Conservation (phyloP, 306 rosid species). For the Corylus heterophylla region DNA sequence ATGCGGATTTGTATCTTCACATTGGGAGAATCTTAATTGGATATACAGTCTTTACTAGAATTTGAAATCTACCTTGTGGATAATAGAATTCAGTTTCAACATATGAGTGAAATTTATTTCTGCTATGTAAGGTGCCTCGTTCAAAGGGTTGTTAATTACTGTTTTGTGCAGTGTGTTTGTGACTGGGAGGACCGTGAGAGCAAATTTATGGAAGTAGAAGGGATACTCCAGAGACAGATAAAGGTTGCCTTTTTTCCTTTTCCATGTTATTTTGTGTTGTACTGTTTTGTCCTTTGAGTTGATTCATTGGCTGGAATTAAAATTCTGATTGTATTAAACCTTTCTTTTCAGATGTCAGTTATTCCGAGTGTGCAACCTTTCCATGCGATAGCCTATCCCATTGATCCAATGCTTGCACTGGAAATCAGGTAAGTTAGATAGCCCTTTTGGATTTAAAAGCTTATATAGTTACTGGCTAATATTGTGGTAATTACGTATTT, state of each 20-base stretch:
- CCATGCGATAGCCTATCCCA: conserved; percentile 99
- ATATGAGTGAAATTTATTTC: background rate
- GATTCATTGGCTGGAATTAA: background rate
- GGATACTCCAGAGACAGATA: conserved; percentile 85
- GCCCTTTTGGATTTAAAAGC: background rate
- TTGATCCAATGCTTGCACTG: conserved; percentile 89
- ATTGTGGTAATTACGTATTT: background rate
- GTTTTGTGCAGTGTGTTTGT: conserved; percentile 75
- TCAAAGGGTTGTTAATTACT: background rate
- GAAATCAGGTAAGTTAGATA: conserved; percentile 72
- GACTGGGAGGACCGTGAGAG: conserved; percentile 96
- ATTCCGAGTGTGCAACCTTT: conserved; percentile 99
- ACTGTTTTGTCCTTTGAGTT: background rate
- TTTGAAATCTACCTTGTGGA: background rate
- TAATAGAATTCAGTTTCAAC: background rate
- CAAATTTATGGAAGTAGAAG: conserved; percentile 92
- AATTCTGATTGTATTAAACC: background rate
- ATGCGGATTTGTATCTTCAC: background rate
- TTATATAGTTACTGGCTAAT: background rate
- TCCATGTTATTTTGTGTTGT: conserved; percentile 6
- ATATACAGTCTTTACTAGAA: background rate
- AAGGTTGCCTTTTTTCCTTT: conserved; percentile 51
- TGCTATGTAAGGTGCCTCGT: background rate
- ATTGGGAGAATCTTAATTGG: background rate
- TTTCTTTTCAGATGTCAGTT: conserved; percentile 75